Percentiles rank a stretch among this genome's conserved stretches.
These are phyloP conservation scores for Backusella parvicylindrica DNA, from an alignment of 192 early-diverging fungal species.

Conservation along the genomic window DNA sequence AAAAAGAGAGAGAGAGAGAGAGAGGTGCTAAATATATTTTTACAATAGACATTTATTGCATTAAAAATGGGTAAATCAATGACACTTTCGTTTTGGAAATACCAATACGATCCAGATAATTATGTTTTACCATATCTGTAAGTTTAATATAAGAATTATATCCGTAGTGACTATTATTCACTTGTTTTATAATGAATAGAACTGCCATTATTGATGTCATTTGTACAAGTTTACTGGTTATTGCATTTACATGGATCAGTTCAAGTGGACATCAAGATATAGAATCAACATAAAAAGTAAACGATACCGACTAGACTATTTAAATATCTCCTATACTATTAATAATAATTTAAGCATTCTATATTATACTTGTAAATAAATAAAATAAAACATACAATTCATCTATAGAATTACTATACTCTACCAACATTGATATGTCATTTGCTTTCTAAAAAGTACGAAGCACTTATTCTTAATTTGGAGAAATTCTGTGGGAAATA, in stretches of 20 bases:
- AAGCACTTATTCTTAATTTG: too few species aligned
- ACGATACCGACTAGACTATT: background rate
- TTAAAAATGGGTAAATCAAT: constrained; percentile 54
- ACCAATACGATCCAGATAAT: constrained; percentile 77
- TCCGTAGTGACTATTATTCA: too few species aligned
- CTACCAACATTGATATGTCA: too few species aligned
- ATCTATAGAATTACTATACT: background rate
- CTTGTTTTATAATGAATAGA: constrained; percentile 36
- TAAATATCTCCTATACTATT: background rate
- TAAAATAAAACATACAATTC: background rate
- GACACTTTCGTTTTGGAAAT: constrained; percentile 59
- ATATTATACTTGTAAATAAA: background rate
- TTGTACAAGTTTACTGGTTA: constrained; percentile 58
- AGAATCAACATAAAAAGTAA: background rate
- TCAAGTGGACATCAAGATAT: constrained; percentile 10
- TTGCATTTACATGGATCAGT: constrained; percentile 36
- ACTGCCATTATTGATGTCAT: constrained; percentile 70
- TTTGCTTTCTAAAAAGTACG: too few species aligned
- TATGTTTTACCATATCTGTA: constrained; percentile 61
- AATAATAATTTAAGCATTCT: background rate
- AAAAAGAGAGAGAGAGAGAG: background rate
- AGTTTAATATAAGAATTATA: too few species aligned
- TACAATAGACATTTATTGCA: constrained; percentile 48
- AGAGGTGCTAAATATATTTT: constrained; percentile 20
- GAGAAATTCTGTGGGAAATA: too few species aligned